Evolutionary conservation across 73 alveolate species (phyloP).

Genomic region (Tetrahymena thermophila): DNA sequence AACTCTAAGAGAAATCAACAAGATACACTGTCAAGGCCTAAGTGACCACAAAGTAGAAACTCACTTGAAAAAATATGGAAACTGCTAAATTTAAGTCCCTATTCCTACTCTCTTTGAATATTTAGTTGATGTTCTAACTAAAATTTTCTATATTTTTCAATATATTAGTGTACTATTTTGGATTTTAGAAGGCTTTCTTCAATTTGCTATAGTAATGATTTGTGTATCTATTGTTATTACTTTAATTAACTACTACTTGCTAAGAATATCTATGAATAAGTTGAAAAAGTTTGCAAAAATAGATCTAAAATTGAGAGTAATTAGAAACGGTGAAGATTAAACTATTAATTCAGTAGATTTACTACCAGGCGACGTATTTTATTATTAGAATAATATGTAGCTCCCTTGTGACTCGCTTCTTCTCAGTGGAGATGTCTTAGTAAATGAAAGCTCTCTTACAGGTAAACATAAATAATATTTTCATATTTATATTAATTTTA

Average conservation of each 20-base stretch:
- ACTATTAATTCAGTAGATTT: constrained; percentile 9
- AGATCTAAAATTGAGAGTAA: not conserved
- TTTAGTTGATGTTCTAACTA: constrained; percentile 15
- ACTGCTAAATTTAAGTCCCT: constrained; percentile 21
- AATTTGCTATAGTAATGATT: constrained; percentile 11
- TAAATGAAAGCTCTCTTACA: constrained; percentile 66
- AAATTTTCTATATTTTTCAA: constrained; percentile 14
- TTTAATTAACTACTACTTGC: constrained; percentile 9
- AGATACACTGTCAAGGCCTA: not conserved
- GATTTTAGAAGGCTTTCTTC: constrained; percentile 17
- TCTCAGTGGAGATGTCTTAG: constrained; percentile 53
- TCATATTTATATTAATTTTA: not conserved
- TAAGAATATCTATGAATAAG: not conserved
- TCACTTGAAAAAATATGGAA: constrained; percentile 1
- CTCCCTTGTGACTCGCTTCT: constrained; percentile 68
- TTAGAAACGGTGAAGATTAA: not conserved
- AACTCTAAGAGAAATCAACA: not conserved
- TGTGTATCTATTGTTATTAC: constrained; percentile 16
- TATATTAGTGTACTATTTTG: constrained; percentile 9
- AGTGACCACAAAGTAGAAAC: not conserved
- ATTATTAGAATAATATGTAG: constrained; percentile 14
- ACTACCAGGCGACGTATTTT: constrained; percentile 36
- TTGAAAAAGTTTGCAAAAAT: constrained; percentile 19
- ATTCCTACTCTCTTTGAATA: constrained; percentile 22
- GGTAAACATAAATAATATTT: constrained; percentile 5